Conservation (phyloP, 768 basidiomycete genomes). For the Cystobasidium onofrii region DNA sequence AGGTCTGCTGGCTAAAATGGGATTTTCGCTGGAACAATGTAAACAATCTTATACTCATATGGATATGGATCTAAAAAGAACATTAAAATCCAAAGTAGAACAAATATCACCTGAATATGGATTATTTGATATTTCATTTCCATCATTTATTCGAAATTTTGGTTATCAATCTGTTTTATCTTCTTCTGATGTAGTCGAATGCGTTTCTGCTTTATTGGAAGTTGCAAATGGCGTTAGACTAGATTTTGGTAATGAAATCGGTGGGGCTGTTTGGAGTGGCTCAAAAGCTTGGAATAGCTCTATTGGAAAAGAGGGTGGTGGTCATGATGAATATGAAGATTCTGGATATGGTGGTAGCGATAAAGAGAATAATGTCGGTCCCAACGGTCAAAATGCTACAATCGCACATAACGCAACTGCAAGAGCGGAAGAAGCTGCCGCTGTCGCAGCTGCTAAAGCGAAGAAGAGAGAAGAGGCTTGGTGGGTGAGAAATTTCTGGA, state of each 20-base stretch:
- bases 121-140: slow-evolving; percentile 82
- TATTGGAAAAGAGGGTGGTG: slow-evolving; percentile 37
- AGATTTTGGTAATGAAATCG: slow-evolving; percentile 76
- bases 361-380: slow-evolving; percentile 41
- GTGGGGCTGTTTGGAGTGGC: slow-evolving; percentile 42
- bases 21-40: slow-evolving; percentile 92
- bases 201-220: slow-evolving; percentile 74
- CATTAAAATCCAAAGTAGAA: slow-evolving; percentile 70
- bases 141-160: slow-evolving; percentile 83
- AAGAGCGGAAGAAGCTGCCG: slow-evolving; percentile 35
- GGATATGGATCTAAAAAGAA: slow-evolving; percentile 85
- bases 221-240: slow-evolving; percentile 82
- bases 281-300: slow-evolving; percentile 12
- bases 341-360: slow-evolving; percentile 51
- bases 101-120: slow-evolving; percentile 90
- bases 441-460: slow-evolving; percentile 23
- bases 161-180: slow-evolving; percentile 84
- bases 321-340: slow-evolving; percentile 42
- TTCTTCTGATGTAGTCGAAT: slow-evolving; percentile 88
- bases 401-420: slow-evolving; percentile 31
- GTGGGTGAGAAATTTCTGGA: slow-evolving; percentile 93
- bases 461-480: slow-evolving; percentile 56
- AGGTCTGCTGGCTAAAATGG: slow-evolving; percentile 95
- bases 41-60: slow-evolving; percentile 91
- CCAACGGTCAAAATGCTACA: slow-evolving; percentile 33